Evolutionary conservation across 305 asterid genomes (phyloP), one percentile per base, ranked within the genome.

Genomic region (Solanum hybrid): DNA sequence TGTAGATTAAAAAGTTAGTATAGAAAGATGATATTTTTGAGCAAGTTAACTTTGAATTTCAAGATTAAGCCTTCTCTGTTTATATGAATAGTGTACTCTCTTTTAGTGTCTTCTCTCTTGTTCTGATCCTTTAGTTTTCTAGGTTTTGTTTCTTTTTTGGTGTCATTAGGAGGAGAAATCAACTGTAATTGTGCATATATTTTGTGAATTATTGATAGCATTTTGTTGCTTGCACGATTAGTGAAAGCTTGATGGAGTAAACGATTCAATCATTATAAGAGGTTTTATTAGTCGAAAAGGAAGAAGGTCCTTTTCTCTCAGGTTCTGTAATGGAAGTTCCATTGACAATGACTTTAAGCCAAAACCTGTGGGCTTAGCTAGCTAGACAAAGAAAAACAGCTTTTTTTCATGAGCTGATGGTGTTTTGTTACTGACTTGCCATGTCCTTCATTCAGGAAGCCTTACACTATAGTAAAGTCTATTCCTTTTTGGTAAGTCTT

Each of bases 21-120:
- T 89, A 92, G 93, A 87, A 91, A 90, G 91, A 90, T 92, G 90
- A 75, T 81, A 90, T 85, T 89, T 91, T 90, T 89, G 89, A 90
- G 90, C 85, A 61, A 89, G 89, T 92, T 89, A 73, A 87, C 85
- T 87, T 73, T 90, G 89, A 81, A 88, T 90, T 89, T 90, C 89
- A 72, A 12, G 89, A 37, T 87, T 34, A 39, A 68, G 85, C 88
- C 89, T 84, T 13, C 72, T 87, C 78, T 94, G 92, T 93, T 93
- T 88, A 89, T 93, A 89, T 89, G 87, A 37, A 68, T 89, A 70
- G 90, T 90, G 90, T 13, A 80, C 20, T 61, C 61, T 41, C 61
- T 45, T 41, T 57, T 88, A 87, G 88, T 15, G 41, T 32, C 87
- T 20, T 81, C 24, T n/a, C 34, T 87, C 86, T 87, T 57, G 76